These are phyloP conservation scores for Micromonas pusilla DNA, from an alignment of 139 green algal species.

Conservation along the genomic window DNA sequence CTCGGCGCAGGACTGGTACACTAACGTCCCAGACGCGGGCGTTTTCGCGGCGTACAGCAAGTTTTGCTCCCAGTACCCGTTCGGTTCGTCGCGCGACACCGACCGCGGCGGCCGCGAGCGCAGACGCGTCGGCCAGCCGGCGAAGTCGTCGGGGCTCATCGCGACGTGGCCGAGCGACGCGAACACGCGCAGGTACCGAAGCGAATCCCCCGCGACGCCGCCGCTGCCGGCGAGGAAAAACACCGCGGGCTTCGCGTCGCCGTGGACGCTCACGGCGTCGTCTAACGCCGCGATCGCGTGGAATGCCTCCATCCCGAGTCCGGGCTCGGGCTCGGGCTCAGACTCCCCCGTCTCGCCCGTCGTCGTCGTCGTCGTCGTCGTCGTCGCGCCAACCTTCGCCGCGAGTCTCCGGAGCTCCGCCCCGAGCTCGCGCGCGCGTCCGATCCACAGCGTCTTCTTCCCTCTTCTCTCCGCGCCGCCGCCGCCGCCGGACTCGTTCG, in stretches of 20 bases:
- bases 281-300: no score
- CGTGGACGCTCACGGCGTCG: no score
- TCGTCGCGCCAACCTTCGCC: no score
- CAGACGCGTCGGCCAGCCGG: background rate
- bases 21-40: background rate
- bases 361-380: no score
- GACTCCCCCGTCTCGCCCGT: background rate
- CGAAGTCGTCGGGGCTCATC: conserved; percentile 17
- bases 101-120: background rate
- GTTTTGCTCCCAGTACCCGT: background rate
- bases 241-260: conserved; percentile 14
- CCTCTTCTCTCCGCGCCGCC: no score
- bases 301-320: background rate
- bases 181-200: conserved; percentile 18
- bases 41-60: background rate
- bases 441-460: background rate
- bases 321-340: background rate
- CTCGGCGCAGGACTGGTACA: background rate
- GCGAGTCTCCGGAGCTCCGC: no score
- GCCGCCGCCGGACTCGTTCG: no score
- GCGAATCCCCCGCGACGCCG: conserved; percentile 21
- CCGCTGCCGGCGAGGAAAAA: conserved; percentile 11
- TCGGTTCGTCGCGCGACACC: background rate
- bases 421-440: background rate
- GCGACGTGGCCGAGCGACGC: conserved; percentile 19